These are phyloP conservation scores for Fusarium musae DNA, from an alignment of 2,329 filamentous ascomycete genomes.

Conservation along the genomic window DNA sequence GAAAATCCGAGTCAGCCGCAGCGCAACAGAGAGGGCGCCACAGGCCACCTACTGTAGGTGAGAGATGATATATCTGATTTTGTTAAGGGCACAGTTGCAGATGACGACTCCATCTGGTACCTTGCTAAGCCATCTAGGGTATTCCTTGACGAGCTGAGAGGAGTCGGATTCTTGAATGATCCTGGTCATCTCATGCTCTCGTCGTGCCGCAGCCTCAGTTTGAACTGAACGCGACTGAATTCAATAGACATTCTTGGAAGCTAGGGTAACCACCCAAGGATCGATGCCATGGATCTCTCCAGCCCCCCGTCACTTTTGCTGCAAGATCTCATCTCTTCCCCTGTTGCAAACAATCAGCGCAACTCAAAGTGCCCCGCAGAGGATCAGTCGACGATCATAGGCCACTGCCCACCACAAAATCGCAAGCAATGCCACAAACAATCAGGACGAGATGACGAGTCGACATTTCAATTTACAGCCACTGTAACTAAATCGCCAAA, in stretches of 20 bases:
- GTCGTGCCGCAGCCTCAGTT: conserved; percentile 19
- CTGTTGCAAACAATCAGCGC: conserved; percentile 6
- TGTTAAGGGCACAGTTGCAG: conserved; percentile 5
- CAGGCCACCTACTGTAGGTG: conserved; percentile 9
- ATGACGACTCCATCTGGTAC: conserved; percentile 15
- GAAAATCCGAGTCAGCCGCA: conserved; percentile 4
- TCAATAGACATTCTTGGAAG: conserved; percentile 2
- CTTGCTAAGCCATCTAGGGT: conserved; percentile 1
- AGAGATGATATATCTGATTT: conserved; percentile 35
- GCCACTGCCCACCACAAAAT: conserved; percentile 11
- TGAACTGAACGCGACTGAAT: conserved; percentile 7
- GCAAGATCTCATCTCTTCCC: conserved; percentile 36
- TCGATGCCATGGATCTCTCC: conserved; percentile 24
- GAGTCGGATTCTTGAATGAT: conserved; percentile 9
- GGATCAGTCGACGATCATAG: conserved; percentile 33
- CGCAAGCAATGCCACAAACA: conserved; percentile 32
- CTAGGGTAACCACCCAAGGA: conserved; percentile 19
- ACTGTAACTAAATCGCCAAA: conserved; percentile 14
- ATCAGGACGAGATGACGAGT: conserved; percentile 23
- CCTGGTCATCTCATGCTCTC: not conserved
- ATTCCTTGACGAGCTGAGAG: conserved; percentile 9
- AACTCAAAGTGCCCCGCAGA: conserved; percentile 24
- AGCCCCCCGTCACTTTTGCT: conserved; percentile 9
- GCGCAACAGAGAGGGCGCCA: not conserved
- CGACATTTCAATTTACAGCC: conserved; percentile 3